Conservation (phyloP, 2,329 filamentous ascomycete genomes). For the Didymella arachidicola region DNA sequence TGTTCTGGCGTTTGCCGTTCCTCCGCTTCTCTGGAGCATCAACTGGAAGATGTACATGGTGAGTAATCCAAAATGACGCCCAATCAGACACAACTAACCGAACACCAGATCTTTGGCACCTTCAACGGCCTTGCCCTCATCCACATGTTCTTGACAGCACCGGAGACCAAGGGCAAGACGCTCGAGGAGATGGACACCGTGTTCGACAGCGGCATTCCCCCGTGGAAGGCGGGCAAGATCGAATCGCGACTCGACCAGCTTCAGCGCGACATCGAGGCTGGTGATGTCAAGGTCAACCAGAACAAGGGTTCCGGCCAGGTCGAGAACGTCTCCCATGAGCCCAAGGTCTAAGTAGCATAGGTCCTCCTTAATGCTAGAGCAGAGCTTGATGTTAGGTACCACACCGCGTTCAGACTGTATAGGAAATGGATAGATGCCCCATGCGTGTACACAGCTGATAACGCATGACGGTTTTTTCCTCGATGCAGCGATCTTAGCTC, state of each 20-base stretch:
- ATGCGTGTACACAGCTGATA: not conserved
- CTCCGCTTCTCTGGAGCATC: slow-evolving; percentile 52
- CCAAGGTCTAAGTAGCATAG: slow-evolving; percentile 22
- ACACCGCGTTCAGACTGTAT: not conserved
- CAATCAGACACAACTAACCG: not conserved
- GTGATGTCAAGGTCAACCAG: slow-evolving; percentile 39
- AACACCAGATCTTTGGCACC: slow-evolving; percentile 42
- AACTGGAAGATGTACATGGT: slow-evolving; percentile 55
- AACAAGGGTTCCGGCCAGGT: slow-evolving; percentile 15
- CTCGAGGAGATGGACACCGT: slow-evolving; percentile 54
- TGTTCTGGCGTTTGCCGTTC: slow-evolving; percentile 52
- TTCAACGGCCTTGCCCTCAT: slow-evolving; percentile 51
- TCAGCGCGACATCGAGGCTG: slow-evolving; percentile 48
- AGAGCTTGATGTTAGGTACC: not conserved
- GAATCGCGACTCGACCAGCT: slow-evolving; percentile 48
- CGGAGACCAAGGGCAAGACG: slow-evolving; percentile 53
- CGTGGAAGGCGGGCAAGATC: slow-evolving; percentile 44
- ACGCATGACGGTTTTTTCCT: not conserved
- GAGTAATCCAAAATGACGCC: not conserved
- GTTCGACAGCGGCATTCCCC: slow-evolving; percentile 48
- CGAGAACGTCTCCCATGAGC: slow-evolving; percentile 28
- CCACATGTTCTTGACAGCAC: slow-evolving; percentile 52
- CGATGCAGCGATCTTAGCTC: not conserved
- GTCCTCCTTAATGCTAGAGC: not conserved
- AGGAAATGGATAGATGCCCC: not conserved